Evolutionary conservation across 106 monocot species (phyloP).

Genomic region (Dendrobium nobile): DNA sequence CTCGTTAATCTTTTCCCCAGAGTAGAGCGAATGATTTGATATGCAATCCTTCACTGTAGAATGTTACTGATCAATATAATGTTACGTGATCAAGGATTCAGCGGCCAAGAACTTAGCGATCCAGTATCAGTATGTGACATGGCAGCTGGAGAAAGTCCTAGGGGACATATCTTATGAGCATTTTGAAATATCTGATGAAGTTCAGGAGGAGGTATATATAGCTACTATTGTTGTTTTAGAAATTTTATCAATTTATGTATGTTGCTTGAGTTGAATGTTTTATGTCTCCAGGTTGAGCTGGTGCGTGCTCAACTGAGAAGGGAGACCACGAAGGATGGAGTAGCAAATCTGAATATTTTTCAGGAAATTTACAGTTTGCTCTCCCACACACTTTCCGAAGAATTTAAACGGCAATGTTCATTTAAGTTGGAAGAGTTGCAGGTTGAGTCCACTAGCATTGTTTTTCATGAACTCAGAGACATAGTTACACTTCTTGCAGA

Average conservation of each 20-base stretch:
- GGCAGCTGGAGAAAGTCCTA: constrained; percentile 79
- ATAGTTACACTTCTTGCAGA: constrained; percentile 36
- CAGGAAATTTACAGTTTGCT: constrained; percentile 47
- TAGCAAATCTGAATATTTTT: constrained; percentile 38
- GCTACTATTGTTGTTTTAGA: neutral
- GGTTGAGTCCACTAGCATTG: constrained; percentile 7
- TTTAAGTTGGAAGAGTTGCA: constrained; percentile 2
- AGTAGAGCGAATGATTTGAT: neutral
- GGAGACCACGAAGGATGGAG: constrained; percentile 40
- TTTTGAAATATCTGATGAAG: constrained; percentile 85
- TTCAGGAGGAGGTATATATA: constrained; percentile 71
- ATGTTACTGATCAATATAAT: constrained; percentile 5
- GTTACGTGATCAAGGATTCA: constrained; percentile 32
- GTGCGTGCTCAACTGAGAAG: constrained; percentile 51
- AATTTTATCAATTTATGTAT: neutral
- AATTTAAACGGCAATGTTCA: constrained; percentile 11
- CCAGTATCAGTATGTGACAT: constrained; percentile 74
- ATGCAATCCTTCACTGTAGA: neutral
- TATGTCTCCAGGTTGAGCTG: constrained; percentile 46
- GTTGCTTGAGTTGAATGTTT: neutral
- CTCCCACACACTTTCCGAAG: constrained; percentile 10
- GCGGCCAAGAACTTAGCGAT: constrained; percentile 25
- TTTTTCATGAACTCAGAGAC: constrained; percentile 21
- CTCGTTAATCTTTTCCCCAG: neutral
- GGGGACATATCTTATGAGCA: constrained; percentile 48